These are phyloP conservation scores for Brassica incana DNA, from an alignment of 345 rosid genomes.

Conservation along the genomic window DNA sequence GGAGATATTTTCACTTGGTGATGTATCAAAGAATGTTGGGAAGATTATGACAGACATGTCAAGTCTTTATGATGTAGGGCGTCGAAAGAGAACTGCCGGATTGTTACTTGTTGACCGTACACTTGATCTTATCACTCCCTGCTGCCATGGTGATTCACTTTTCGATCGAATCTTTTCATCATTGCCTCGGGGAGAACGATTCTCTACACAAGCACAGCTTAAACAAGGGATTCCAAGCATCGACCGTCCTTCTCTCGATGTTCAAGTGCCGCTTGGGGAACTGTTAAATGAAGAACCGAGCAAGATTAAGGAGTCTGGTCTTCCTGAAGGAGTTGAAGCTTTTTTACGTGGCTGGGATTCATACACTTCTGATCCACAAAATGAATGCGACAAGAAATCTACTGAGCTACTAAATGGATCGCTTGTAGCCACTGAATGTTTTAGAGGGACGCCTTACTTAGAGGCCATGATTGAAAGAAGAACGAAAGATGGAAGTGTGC, in stretches of 20 bases:
- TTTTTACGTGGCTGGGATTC: constrained; percentile 77
- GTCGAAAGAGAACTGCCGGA: constrained; percentile 88
- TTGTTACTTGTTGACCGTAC: constrained; percentile 88
- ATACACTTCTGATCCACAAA: constrained; percentile 43
- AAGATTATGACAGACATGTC: constrained; percentile 96
- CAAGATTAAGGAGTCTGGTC: constrained; percentile 43
- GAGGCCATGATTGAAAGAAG: constrained; percentile 87
- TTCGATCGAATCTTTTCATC: constrained; percentile 80
- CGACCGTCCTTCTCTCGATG: constrained; percentile 67
- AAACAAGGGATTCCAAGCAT: constrained; percentile 50
- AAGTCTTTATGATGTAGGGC: constrained; percentile 96
- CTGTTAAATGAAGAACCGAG: constrained; percentile 53
- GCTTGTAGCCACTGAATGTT: constrained; percentile 63
- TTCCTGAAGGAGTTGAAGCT: constrained; percentile 60
- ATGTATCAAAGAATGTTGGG: constrained; percentile 84
- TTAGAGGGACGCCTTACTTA: constrained; percentile 78
- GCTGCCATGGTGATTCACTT: constrained; percentile 90
- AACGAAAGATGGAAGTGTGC: constrained; percentile 77
- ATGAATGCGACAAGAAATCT: constrained; percentile 42
- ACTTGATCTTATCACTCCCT: constrained; percentile 91
- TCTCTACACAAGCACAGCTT: constrained; percentile 50
- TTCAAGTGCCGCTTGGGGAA: constrained; percentile 74
- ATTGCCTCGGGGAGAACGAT: constrained; percentile 71
- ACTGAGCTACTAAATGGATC: constrained; percentile 63
- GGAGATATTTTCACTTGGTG: constrained; percentile 95